Evolutionary conservation across 2,329 filamentous ascomycete species (phyloP).

Genomic region (Neophaeococcomyces mojaviensis): DNA sequence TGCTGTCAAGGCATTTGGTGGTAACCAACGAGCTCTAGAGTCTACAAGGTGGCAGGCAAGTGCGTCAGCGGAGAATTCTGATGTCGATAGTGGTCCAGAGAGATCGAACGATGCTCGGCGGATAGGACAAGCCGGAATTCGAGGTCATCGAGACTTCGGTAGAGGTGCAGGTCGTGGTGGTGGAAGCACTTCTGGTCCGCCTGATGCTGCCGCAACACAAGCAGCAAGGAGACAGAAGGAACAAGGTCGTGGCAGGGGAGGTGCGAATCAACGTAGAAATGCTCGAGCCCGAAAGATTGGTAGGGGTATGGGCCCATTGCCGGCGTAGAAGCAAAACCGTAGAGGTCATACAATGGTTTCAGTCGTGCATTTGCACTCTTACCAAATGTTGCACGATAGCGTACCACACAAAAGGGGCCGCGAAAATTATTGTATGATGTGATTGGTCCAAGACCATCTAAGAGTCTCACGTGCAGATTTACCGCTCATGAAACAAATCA

Average conservation of each 20-base stretch:
- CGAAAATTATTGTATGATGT: too few relatives aligned
- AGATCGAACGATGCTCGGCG: slow-evolving; percentile 5
- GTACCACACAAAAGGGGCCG: too few relatives aligned
- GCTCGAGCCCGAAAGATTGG: slow-evolving; percentile 23
- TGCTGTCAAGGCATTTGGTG: slow-evolving; percentile 8
- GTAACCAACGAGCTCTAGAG: slow-evolving; percentile 17
- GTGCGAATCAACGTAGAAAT: slow-evolving; percentile 21
- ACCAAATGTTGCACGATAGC: too few relatives aligned
- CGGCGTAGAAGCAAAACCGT: not conserved
- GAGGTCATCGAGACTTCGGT: slow-evolving; percentile 3
- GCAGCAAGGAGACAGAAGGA: slow-evolving; percentile 21
- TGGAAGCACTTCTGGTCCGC: slow-evolving; percentile 18
- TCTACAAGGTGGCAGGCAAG: slow-evolving; percentile 18
- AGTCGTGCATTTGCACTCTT: too few relatives aligned
- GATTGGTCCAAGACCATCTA: too few relatives aligned
- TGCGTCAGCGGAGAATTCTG: slow-evolving; percentile 17
- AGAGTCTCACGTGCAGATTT: too few relatives aligned
- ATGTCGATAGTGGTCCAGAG: slow-evolving; percentile 11
- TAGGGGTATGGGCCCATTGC: slow-evolving; percentile 18
- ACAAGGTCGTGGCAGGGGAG: slow-evolving; percentile 21
- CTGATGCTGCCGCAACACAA: slow-evolving; percentile 18
- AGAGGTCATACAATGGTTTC: too few relatives aligned
- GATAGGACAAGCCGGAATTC: slow-evolving; percentile 3
- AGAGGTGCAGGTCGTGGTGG: slow-evolving; percentile 13
- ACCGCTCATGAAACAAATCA: too few relatives aligned